These are phyloP conservation scores for Fonsecaea multimorphosa DNA, from an alignment of 2,329 filamentous ascomycete genomes.

Conservation along the genomic window DNA sequence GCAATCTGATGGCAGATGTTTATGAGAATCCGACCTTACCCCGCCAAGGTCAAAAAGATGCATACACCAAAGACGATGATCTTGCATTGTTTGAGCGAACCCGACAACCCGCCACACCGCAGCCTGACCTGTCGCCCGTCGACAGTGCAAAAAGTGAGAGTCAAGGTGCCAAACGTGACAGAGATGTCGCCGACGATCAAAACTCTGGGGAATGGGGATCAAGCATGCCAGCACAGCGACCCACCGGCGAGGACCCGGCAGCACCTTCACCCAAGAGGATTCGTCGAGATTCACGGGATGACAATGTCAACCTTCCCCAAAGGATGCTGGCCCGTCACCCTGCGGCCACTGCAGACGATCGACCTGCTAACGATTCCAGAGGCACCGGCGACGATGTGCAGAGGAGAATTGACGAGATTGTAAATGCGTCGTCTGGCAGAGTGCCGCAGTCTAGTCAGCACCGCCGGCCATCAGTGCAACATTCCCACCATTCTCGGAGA, in stretches of 20 bases:
- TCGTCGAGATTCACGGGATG: constrained; percentile 31
- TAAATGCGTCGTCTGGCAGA: constrained; percentile 37
- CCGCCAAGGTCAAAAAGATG: constrained; percentile 49
- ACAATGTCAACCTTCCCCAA: constrained; percentile 36
- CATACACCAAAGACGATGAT: constrained; percentile 49
- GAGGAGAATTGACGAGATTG: constrained; percentile 47
- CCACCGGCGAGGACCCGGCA: constrained; percentile 23
- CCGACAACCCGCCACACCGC: constrained; percentile 38
- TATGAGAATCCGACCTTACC: constrained; percentile 54
- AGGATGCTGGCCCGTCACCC: constrained; percentile 31
- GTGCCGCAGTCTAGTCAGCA: constrained; percentile 34
- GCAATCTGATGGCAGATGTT: constrained; percentile 72
- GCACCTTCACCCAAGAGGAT: constrained; percentile 34
- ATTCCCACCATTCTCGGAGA: constrained; percentile 16
- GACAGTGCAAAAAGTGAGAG: constrained; percentile 42
- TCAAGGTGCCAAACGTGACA: constrained; percentile 50
- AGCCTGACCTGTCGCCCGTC: constrained; percentile 30
- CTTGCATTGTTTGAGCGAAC: constrained; percentile 46
- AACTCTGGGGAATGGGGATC: constrained; percentile 33
- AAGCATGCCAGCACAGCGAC: constrained; percentile 26
- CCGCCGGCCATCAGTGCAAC: constrained; percentile 30
- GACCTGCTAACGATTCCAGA: constrained; percentile 18
- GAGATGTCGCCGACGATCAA: constrained; percentile 44
- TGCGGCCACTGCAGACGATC: constrained; percentile 9
- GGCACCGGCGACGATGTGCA: constrained; percentile 44